Evolutionary conservation across 805 yeast species (phyloP), one percentile per base, ranked within the genome.

Genomic region (Cyberlindnera mycetangii): DNA sequence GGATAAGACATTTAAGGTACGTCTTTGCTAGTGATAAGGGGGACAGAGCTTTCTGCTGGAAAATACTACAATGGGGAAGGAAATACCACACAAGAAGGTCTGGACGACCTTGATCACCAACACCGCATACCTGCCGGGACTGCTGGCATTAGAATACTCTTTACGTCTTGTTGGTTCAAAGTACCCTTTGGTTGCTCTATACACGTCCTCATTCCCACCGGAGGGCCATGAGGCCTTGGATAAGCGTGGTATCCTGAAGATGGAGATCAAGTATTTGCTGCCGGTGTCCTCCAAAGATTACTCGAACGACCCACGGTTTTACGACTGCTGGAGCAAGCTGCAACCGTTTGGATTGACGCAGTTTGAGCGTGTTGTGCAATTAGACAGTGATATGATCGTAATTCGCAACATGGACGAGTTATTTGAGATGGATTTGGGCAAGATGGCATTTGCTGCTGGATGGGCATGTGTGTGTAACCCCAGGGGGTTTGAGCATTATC

Each of bases 381-480:
- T 79, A 44, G 85, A 79, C 53, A 70, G 77, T 15, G 85, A 79
- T 59, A 79, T 80, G 84, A 63, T 78, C 22, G 79, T 79, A 2
- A 44, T 75, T 8, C 63, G 66, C 44, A 79, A 79, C 53, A 76
- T 79, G 79, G 85, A 79, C 58, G 84, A 78, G 53, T 60, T 79
- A 34, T 74, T 79, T 74, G 74, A 71, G 7, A 39, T 76, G 16
- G 67, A 68, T 9, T 56, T 79, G 38, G 54, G 63, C 39, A 58
- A 55, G 3, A 51, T 56, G 9, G 71, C 66, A 4, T 78, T 79
- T 61, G 85, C 82, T 0, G 82, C 83, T 0, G 58, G 75, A 10
- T 79, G 78, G 50, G 83, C 84, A 3, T 79, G 85, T 59, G 80
- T 77, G 18, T 79, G 85, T 60, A 79, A 79, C 51, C 85, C 85